Evolutionary conservation across 305 asterid species (phyloP), one percentile per base, ranked within the genome.

Genomic region (Salvia sclarea): DNA sequence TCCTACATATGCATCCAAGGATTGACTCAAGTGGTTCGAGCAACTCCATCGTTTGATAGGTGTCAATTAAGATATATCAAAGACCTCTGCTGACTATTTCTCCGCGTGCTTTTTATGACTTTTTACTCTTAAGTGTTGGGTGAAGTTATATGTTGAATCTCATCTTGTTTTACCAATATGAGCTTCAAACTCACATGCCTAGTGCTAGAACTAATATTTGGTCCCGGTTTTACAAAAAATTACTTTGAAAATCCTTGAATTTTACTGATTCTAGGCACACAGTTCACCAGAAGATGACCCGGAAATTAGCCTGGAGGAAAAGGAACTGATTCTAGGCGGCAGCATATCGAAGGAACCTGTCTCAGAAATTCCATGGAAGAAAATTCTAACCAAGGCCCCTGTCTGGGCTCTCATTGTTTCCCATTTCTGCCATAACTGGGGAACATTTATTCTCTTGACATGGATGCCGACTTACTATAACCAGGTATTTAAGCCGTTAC

Each of bases 381-480:
- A 79, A 71, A 90, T 93, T 72, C 81, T 90, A 49, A 82, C 97
- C 4, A 92, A 90, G 79, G 89, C 85, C 53, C 90, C 98, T 66
- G 98, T 92, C 50, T 92, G 98, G 98, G 98, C 98, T 81, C 97
- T 92, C 82, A 92, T 92, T 56, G 76, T 88, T 81, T 90, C 97
- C 77, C 97, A 93, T 79, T 93, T 93, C 84, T 93, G 98, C 75
- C 98, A 90, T 75, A 93, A 93, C 59, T 93, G 98, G 98, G 98
- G 97, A 79, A 92, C 96, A 45, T 92, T 92, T 79, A 90, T 92
- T 82, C 95, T 90, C 25, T 81, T 92, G 73, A 93, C 98, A 21
- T 93, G 97, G 98, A 93, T 90, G 97, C 95, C 95, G 10, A 88
- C 98, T 30, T 90, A 90, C 82, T 93, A 93, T 61, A 90, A 87